Base-by-base conservation (phyloP, 768 basidiomycete species). In the Lactarius hengduanensis region DNA sequence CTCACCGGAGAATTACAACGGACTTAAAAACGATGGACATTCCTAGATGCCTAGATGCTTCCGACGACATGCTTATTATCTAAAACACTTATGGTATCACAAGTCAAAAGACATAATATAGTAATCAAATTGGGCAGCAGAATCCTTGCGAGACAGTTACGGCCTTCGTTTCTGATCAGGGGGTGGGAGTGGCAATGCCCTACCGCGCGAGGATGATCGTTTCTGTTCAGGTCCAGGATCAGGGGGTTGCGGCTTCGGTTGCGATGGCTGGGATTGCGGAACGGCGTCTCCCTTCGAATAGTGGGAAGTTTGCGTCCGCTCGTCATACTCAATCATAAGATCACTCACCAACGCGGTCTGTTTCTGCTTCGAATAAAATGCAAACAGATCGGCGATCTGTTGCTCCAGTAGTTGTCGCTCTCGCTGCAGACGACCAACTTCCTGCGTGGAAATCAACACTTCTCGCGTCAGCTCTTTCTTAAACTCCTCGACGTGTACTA, bases 401-500 rank as follows among this genome's bases (percentile, higher is more conserved):
- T 84, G 84, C 72, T 91, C 87, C 18, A 90, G 78, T 28, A 74
- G 76, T 70, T 88, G 87, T 69, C 85, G 82, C 74, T 90, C 88
- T 50, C 81, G 80, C 69, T 90, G 86, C 22, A 90, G 76, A 41
- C 84, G 82, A 53, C 82, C 83, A 41, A 93, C 86, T 71, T 94
- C 91, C 64, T 87, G 81, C 7, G 89, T 88, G 82, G 90, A 89
- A 28, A 79, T 79, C 64, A 88, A 76, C 15, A 94, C 91, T 72
- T 94, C 92, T 50, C 85, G 80, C 58, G 85, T 82, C 13, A 96
- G 78, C 67, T 91, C 86, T 68, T 89, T 85, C 78, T 92, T 95
- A 79, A 95, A 91, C 72, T 94, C 87, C 70, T 94, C 91, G 57
- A 96, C 88, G 70, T 95, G 93, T 28, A 84, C 92, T 93, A 71